Evolutionary conservation across 2,329 filamentous ascomycete genomes (phyloP).

Genomic region (Hysterium pulicare): DNA sequence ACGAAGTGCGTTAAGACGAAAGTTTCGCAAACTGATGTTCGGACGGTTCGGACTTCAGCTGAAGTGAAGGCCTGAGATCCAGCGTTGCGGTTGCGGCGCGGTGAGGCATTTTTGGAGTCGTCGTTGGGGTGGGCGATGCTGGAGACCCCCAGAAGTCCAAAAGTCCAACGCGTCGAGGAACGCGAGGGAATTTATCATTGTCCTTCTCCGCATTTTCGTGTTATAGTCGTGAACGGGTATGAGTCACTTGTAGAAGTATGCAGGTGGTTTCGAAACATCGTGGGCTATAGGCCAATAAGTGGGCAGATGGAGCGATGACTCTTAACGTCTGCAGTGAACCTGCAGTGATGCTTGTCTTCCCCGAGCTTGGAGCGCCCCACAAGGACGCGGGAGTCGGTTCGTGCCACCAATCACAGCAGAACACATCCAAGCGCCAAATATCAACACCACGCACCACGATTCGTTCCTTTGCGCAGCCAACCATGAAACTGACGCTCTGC

Average conservation of each 20-base stretch:
- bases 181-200: constrained; percentile 24
- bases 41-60: constrained; percentile 7
- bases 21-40: constrained; percentile 19
- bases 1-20: constrained; percentile 13
- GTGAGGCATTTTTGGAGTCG: too few relatives aligned
- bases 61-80: too few relatives aligned
- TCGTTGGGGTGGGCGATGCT: constrained; percentile 25
- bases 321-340: constrained; percentile 13
- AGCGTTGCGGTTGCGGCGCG: too few relatives aligned
- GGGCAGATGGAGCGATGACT: constrained; percentile 24
- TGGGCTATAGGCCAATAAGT: constrained; percentile 28
- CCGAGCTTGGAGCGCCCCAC: constrained; percentile 14
- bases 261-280: constrained; percentile 29
- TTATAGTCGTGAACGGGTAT: constrained; percentile 38
- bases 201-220: constrained; percentile 24
- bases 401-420: constrained; percentile 6
- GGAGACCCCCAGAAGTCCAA: constrained; percentile 26
- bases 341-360: constrained; percentile 1
- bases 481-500: constrained; percentile 31
- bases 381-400: constrained; percentile 7
- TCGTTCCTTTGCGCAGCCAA: constrained; percentile 24
- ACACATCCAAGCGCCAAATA: constrained; percentile 25
- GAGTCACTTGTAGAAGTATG: constrained; percentile 29
- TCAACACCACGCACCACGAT: constrained; percentile 28
- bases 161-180: constrained; percentile 26